Evolutionary conservation across 177 flowering plant genomes (phyloP).

Genomic region (Vitis hybrid): DNA sequence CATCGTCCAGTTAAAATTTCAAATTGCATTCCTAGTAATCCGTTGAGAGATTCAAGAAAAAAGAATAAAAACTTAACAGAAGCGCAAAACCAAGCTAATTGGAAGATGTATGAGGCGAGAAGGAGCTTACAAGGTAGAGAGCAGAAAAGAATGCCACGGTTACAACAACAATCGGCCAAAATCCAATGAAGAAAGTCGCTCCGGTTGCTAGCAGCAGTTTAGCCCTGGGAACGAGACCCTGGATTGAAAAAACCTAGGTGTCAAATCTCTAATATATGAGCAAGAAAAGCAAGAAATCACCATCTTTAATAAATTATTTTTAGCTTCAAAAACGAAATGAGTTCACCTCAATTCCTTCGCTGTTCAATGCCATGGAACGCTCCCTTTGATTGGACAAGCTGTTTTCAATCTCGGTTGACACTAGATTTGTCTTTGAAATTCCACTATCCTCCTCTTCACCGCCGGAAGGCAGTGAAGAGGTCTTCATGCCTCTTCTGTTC

Average conservation of each 20-base stretch:
- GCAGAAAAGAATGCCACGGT: conserved; percentile 43
- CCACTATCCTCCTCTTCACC: background rate
- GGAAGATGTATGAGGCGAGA: background rate
- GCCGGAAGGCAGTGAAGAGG: background rate
- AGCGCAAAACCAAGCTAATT: background rate
- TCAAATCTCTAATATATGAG: background rate
- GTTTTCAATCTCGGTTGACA: conserved; percentile 7
- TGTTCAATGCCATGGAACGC: conserved; percentile 11
- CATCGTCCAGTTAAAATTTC: background rate
- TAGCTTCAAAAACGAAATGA: background rate
- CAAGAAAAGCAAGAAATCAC: background rate
- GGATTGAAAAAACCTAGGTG: conserved; percentile 10
- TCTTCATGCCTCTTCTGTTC: background rate
- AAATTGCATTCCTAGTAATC: background rate
- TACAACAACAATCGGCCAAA: conserved; percentile 56
- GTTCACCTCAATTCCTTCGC: conserved; percentile 11
- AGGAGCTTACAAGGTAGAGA: conserved; percentile 47
- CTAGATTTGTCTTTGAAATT: background rate
- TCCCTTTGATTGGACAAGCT: conserved; percentile 7
- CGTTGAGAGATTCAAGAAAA: background rate
- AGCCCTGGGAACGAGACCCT: conserved; percentile 70
- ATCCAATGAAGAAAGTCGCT: conserved; percentile 61
- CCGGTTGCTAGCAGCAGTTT: conserved; percentile 56
- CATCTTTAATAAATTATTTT: background rate
- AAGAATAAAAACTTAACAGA: background rate